phyloP scores from a whole-genome alignment of 495 filamentous ascomycete genomes.

The Neurospora sp. region DNA sequence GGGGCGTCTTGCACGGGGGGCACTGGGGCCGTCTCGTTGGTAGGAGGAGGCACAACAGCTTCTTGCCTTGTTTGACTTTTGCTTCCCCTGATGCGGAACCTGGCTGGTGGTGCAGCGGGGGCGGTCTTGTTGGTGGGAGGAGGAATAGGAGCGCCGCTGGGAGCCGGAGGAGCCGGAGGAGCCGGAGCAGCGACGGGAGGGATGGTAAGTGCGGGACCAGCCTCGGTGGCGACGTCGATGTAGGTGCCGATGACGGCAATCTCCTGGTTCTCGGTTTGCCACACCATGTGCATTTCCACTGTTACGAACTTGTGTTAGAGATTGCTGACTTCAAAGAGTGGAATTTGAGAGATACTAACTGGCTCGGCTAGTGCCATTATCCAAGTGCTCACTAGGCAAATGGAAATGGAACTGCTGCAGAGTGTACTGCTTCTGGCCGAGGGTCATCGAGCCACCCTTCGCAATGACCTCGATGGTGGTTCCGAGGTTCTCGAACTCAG shows the following conservation, averaged over 20 bases:
- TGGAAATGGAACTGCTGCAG: constrained; percentile 64
- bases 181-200: background rate
- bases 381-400: constrained; percentile 57
- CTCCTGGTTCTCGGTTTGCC: constrained; percentile 30
- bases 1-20: constrained; percentile 4
- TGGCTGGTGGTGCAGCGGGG: background rate
- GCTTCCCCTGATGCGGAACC: background rate
- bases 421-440: constrained; percentile 36
- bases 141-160: constrained; percentile 1
- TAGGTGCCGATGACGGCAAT: constrained; percentile 51
- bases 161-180: constrained; percentile 9
- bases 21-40: background rate
- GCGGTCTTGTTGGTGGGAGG: background rate
- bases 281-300: constrained; percentile 62
- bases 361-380: constrained; percentile 30
- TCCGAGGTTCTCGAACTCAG: constrained; percentile 49
- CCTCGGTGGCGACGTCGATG: constrained; percentile 43
- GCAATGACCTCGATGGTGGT: constrained; percentile 47
- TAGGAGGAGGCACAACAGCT: background rate
- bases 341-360: constrained; percentile 17
- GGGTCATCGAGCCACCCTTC: constrained; percentile 28
- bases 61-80: background rate
- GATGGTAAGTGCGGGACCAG: constrained; percentile 11
- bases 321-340: background rate
- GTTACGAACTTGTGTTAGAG: constrained; percentile 12